These are phyloP conservation scores for Nectriaceae sp. DNA, from an alignment of 2,329 filamentous ascomycete species.

Conservation along the genomic window DNA sequence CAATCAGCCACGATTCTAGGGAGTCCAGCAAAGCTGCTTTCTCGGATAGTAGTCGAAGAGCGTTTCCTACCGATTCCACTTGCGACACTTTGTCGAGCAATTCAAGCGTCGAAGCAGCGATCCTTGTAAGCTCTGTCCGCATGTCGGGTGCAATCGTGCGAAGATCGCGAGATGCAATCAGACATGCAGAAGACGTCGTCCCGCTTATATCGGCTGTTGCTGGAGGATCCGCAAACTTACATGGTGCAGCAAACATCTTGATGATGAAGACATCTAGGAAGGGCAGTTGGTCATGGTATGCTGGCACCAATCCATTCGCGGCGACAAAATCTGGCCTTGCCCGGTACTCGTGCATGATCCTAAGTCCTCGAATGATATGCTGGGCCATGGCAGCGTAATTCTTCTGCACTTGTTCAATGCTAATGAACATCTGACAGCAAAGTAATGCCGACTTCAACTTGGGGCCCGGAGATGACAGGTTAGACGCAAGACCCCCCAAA, in stretches of 20 bases:
- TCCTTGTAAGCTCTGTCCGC: conserved; percentile 35
- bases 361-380: conserved; percentile 44
- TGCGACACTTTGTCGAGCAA: conserved; percentile 34
- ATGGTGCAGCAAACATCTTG: conserved; percentile 44
- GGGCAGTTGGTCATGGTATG: conserved; percentile 35
- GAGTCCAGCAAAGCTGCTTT: conserved; percentile 33
- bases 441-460: conserved; percentile 41
- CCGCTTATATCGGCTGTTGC: conserved; percentile 15
- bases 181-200: conserved; percentile 15
- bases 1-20: conserved; percentile 34
- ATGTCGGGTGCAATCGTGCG: conserved; percentile 39
- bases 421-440: conserved; percentile 50
- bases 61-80: conserved; percentile 22
- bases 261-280: conserved; percentile 44
- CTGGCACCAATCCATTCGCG: conserved; percentile 31
- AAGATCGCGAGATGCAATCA: conserved; percentile 24
- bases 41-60: conserved; percentile 29
- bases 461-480: conserved; percentile 35
- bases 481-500: conserved; percentile 40
- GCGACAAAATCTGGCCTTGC: conserved; percentile 36
- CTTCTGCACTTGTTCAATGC: conserved; percentile 45
- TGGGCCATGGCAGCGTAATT: conserved; percentile 44
- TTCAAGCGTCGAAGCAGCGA: conserved; percentile 32
- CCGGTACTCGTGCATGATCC: conserved; percentile 44
- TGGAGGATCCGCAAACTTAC: conserved; percentile 39